phyloP scores from a whole-genome alignment of 306 rosid species.

The cucumber (Cucumis sativus) region DNA sequence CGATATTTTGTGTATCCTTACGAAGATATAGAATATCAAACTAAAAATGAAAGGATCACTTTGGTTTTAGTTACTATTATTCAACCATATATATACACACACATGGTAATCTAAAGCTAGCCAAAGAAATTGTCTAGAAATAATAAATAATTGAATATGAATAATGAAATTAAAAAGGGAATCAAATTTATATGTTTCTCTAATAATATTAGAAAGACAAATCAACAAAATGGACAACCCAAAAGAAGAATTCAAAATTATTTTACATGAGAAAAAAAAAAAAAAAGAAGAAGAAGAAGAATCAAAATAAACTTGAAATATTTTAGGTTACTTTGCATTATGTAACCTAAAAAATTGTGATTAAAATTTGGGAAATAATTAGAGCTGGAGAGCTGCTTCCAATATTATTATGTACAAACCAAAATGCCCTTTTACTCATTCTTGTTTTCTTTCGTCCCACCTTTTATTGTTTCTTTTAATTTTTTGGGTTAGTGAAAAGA shows the following conservation, averaged over 20 bases:
- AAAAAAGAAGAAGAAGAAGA: background rate
- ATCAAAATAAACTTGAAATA: too few relatives aligned
- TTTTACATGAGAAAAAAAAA: background rate
- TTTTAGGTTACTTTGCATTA: too few relatives aligned
- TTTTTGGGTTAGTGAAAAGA: background rate
- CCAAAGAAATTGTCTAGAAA: background rate
- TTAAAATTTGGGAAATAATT: background rate
- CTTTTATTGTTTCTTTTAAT: background rate
- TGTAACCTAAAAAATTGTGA: background rate
- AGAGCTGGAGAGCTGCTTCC: background rate
- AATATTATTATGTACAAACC: background rate
- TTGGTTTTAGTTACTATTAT: background rate
- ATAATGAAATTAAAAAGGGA: background rate
- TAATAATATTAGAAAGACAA: background rate
- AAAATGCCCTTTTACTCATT: background rate
- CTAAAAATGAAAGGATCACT: background rate
- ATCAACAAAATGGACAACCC: background rate
- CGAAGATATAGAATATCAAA: background rate
- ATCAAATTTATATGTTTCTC: background rate
- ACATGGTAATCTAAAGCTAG: background rate
- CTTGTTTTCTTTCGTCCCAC: background rate
- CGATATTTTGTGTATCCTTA: background rate
- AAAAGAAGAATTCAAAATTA: background rate
- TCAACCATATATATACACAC: background rate
- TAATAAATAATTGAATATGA: background rate